Percentiles rank a stretch among this genome's conserved stretches.
Evolutionary conservation across 139 green algal species (phyloP).

Genomic region (Asterochloris sp.): DNA sequence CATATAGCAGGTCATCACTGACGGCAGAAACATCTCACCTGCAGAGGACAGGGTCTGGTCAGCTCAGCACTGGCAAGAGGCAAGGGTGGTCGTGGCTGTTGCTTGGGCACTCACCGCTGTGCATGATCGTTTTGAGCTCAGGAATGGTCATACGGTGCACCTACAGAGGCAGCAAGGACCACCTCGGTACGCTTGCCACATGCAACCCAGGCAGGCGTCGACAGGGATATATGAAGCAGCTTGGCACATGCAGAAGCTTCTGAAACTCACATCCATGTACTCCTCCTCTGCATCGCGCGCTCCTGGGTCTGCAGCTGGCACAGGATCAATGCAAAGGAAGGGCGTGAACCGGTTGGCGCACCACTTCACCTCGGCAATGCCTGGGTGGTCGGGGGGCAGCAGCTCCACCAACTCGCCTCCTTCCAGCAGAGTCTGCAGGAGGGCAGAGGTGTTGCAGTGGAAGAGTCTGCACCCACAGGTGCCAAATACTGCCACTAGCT

Average conservation of each 20-base stretch:
- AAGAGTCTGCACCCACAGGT: not conserved
- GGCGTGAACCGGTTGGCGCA: slow-evolving; percentile 75
- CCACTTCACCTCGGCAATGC: slow-evolving; percentile 85
- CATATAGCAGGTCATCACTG: slow-evolving; percentile 54
- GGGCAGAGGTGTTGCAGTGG: not conserved
- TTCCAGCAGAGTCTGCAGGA: slow-evolving; percentile 54
- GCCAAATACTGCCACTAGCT: not conserved
- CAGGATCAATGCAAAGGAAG: slow-evolving; percentile 70
- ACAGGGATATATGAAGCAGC: not conserved
- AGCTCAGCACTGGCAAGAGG: too few species aligned
- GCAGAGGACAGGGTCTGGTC: too few species aligned
- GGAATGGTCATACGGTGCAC: slow-evolving; percentile 49
- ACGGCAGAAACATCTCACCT: slow-evolving; percentile 72
- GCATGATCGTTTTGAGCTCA: slow-evolving; percentile 47
- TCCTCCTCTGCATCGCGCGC: not conserved
- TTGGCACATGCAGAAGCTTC: not conserved
- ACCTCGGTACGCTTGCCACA: slow-evolving; percentile 51
- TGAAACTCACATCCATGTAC: not conserved
- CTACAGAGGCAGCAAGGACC: slow-evolving; percentile 34
- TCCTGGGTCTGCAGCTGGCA: slow-evolving; percentile 4
- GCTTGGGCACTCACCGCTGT: not conserved
- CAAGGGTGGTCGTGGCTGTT: too few species aligned
- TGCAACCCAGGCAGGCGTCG: not conserved
- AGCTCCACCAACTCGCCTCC: slow-evolving; percentile 70
- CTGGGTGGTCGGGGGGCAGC: slow-evolving; percentile 49